Evolutionary conservation across 2,329 filamentous ascomycete genomes (phyloP).

Genomic region (Aureobasidium sp.): DNA sequence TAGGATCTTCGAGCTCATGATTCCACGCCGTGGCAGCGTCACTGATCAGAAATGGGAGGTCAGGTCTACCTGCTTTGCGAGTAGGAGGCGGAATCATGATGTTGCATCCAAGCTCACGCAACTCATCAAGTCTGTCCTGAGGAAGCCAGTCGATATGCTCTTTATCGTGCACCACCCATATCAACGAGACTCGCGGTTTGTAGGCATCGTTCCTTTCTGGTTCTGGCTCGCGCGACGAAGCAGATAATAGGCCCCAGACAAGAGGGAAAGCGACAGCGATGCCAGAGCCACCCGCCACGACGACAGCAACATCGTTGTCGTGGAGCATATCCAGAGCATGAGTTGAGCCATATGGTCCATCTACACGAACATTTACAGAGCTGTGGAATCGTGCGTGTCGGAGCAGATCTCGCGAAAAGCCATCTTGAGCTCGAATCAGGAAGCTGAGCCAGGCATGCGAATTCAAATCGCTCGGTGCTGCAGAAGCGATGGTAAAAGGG

Average conservation of each 20-base stretch:
- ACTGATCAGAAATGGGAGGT: conserved; percentile 41
- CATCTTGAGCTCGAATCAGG: conserved; percentile 53
- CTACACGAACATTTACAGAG: conserved; percentile 46
- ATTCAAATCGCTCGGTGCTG: conserved; percentile 39
- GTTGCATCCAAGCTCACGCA: conserved; percentile 45
- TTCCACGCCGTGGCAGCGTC: conserved; percentile 29
- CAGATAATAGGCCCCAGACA: conserved; percentile 40
- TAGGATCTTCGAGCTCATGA: conserved; percentile 23
- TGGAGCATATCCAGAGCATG: conserved; percentile 50
- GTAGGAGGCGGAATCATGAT: conserved; percentile 52
- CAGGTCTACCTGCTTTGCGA: conserved; percentile 46
- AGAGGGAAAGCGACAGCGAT: conserved; percentile 59
- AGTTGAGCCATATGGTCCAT: conserved; percentile 58
- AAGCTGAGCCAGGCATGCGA: conserved; percentile 49
- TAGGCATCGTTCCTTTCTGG: conserved; percentile 18
- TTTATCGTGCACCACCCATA: conserved; percentile 53
- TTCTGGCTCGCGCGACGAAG: conserved; percentile 22
- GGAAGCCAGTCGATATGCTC: conserved; percentile 51
- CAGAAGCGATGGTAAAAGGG: conserved; percentile 60
- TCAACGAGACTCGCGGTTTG: conserved; percentile 41
- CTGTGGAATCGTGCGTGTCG: conserved; percentile 42
- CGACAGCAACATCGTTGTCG: conserved; percentile 42
- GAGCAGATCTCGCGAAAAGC: conserved; percentile 54
- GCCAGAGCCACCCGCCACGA: conserved; percentile 58
- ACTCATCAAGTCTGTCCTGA: conserved; percentile 41